Evolutionary conservation across 2,329 filamentous ascomycete species (phyloP).

Genomic region (Nothomitra cinnamomea): DNA sequence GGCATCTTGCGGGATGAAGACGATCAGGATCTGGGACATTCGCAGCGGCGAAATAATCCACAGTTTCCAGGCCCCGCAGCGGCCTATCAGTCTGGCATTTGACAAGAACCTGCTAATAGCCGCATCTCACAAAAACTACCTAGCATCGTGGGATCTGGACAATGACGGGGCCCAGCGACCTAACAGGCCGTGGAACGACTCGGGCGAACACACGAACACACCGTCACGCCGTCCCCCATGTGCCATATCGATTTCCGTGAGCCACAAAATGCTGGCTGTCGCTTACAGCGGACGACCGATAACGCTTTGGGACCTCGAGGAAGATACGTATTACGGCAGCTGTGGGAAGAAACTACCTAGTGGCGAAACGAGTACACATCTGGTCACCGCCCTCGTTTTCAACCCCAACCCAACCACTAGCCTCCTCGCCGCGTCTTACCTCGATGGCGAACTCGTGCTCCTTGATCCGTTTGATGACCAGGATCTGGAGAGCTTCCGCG

Average conservation of each 20-base stretch:
- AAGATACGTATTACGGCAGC: constrained; percentile 17
- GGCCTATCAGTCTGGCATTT: constrained; percentile 15
- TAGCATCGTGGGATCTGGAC: constrained; percentile 18
- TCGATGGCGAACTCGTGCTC: constrained; percentile 19
- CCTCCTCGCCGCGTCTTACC: constrained; percentile 18
- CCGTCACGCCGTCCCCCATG: constrained; percentile 10
- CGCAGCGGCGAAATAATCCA: constrained; percentile 14
- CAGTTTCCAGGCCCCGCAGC: constrained; percentile 13
- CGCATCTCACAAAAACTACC: constrained; percentile 15
- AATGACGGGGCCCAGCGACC: constrained; percentile 9
- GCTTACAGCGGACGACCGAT: constrained; percentile 19
- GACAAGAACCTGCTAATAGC: constrained; percentile 15
- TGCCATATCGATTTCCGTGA: constrained; percentile 16
- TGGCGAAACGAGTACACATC: constrained; percentile 18
- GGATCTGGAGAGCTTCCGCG: constrained; percentile 15
- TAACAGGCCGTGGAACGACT: constrained; percentile 14
- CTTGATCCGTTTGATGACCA: constrained; percentile 17
- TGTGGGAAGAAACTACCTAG: constrained; percentile 20
- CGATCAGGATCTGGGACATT: constrained; percentile 19
- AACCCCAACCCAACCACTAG: constrained; percentile 19
- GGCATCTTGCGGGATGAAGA: constrained; percentile 18
- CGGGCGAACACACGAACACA: constrained; percentile 4
- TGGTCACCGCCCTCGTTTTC: constrained; percentile 19
- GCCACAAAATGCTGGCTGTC: constrained; percentile 19
- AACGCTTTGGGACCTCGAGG: constrained; percentile 21